A percentile compares a stretch with the other conserved stretches of the same genome.
Conservation (phyloP, 768 basidiomycete genomes). For the Hirschioporus abietinus region DNA sequence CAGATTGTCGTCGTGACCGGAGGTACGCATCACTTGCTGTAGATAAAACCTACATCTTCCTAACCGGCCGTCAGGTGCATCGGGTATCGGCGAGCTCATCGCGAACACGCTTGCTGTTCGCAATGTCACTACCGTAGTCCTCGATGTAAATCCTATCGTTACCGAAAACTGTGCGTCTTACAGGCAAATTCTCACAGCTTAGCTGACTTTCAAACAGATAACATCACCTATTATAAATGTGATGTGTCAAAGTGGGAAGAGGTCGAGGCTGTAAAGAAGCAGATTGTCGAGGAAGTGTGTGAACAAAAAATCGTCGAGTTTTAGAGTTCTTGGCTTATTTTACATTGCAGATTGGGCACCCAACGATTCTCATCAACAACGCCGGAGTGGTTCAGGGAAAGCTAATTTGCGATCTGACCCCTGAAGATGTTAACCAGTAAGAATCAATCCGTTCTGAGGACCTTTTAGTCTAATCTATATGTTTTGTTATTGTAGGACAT, state of each 20-base stretch:
- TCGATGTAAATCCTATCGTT: constrained; percentile 75
- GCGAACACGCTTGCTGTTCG: constrained; percentile 83
- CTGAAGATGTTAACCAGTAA: constrained; percentile 79
- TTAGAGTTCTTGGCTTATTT: background rate
- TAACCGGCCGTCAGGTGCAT: constrained; percentile 51
- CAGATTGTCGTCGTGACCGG: constrained; percentile 91
- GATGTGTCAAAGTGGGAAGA: constrained; percentile 88
- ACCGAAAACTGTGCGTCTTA: constrained; percentile 67
- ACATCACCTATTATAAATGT: constrained; percentile 82
- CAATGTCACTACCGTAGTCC: constrained; percentile 77
- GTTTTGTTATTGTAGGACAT: constrained; percentile 52
- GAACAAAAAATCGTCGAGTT: background rate
- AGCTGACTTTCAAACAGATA: constrained; percentile 40
- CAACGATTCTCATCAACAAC: constrained; percentile 90
- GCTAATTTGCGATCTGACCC: constrained; percentile 68
- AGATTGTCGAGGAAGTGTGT: constrained; percentile 71
- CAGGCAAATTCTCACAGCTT: background rate
- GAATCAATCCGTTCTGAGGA: constrained; percentile 16
- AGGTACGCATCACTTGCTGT: constrained; percentile 41
- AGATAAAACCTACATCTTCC: constrained; percentile 5
- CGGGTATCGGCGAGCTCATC: constrained; percentile 83
- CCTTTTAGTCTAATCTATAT: background rate
- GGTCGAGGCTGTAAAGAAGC: constrained; percentile 69
- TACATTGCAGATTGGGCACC: constrained; percentile 66
- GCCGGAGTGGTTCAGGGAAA: constrained; percentile 94